Percentiles rank a stretch among this genome's conserved stretches.
Evolutionary conservation across 2,329 filamentous ascomycete species (phyloP).

Genomic region (Colletotrichum sidae): DNA sequence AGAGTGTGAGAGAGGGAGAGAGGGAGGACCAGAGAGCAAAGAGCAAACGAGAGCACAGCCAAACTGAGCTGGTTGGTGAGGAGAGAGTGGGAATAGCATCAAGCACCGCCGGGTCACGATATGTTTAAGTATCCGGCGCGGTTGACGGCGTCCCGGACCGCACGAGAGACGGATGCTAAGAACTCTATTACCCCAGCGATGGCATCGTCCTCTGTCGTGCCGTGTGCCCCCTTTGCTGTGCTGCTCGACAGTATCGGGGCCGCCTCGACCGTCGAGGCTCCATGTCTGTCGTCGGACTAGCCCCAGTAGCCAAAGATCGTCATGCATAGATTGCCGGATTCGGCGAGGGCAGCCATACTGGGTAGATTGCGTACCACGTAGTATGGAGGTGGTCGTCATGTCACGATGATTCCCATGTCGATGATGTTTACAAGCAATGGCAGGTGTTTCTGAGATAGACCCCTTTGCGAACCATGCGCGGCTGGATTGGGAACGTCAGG

Average conservation of each 20-base stretch:
- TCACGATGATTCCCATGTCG: constrained; percentile 12
- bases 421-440: neutral
- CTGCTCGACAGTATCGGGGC: no score
- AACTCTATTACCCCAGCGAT: constrained; percentile 7
- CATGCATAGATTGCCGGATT: constrained; percentile 8
- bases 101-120: constrained; percentile 6
- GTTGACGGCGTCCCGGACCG: constrained; percentile 1
- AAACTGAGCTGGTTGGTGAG: constrained; percentile 16
- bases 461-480: constrained; percentile 15
- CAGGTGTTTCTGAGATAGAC: constrained; percentile 2
- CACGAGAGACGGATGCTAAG: constrained; percentile 7
- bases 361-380: no score
- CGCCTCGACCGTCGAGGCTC: no score
- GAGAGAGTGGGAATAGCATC: constrained; percentile 17
- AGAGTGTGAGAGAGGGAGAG: constrained; percentile 17
- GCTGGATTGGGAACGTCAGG: constrained; percentile 17
- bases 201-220: neutral
- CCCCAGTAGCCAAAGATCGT: constrained; percentile 13
- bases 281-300: constrained; percentile 2
- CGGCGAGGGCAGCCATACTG: neutral
- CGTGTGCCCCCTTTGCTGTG: neutral
- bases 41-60: constrained; percentile 25
- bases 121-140: constrained; percentile 20
- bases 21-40: neutral
- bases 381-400: neutral